These are phyloP conservation scores for Amaranthus hypochondriacus DNA, from an alignment of 148 eudicot genomes.

Conservation along the genomic window DNA sequence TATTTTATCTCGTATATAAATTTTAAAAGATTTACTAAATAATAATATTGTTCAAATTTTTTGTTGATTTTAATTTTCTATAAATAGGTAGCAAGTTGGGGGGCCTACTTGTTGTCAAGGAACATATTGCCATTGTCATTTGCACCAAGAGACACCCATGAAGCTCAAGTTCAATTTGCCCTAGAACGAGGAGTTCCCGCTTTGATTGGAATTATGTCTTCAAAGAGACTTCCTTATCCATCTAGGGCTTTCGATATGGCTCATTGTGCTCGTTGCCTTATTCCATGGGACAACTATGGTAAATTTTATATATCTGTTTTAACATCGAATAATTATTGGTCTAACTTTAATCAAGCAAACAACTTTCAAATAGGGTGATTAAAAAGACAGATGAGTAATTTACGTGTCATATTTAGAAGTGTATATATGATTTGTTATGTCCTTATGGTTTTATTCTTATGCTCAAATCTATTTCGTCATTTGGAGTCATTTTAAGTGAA, in stretches of 20 bases:
- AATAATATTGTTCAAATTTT: neutral
- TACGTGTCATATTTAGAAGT: too few species aligned
- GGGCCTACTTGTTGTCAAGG: constrained; percentile 60
- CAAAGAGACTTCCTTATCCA: constrained; percentile 66
- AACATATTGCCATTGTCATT: constrained; percentile 59
- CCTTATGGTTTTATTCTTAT: too few species aligned
- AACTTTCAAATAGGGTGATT: too few species aligned
- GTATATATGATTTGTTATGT: too few species aligned
- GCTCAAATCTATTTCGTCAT: too few species aligned
- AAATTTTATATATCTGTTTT: neutral
- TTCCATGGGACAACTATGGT: constrained; percentile 76
- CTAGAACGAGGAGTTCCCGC: constrained; percentile 74
- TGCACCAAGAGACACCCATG: constrained; percentile 73
- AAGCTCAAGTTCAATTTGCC: constrained; percentile 81
- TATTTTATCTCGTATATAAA: too few species aligned
- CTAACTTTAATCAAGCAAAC: too few species aligned
- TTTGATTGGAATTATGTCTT: constrained; percentile 53
- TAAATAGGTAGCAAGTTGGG: constrained; percentile 57
- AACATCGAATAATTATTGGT: too few species aligned
- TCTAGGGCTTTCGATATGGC: constrained; percentile 78
- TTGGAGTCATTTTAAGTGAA: too few species aligned
- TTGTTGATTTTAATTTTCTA: too few species aligned
- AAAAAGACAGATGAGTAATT: too few species aligned
- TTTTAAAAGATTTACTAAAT: too few species aligned
- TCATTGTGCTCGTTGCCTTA: constrained; percentile 84